Evolutionary conservation across 1,284 basidiomycete species (phyloP).

Genomic region (Sporisorium iseilematis-ciliati): DNA sequence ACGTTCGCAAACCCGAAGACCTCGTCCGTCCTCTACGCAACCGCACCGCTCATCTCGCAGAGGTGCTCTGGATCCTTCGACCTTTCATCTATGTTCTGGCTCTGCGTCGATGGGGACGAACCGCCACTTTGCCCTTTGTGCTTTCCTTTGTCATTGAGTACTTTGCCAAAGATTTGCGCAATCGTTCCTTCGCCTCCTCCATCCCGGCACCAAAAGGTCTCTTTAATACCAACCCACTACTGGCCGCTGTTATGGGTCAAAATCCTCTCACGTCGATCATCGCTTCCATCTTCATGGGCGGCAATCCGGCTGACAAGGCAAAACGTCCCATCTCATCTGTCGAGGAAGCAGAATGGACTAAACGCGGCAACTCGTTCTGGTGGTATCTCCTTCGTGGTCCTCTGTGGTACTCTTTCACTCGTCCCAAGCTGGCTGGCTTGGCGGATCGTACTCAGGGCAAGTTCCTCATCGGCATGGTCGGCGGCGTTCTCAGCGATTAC

Average conservation of each 20-base stretch:
- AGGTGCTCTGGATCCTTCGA: constrained; percentile 59
- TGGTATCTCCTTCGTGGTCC: constrained; percentile 90
- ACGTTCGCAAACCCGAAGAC: constrained; percentile 59
- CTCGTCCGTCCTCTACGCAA: constrained; percentile 59
- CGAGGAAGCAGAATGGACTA: constrained; percentile 78
- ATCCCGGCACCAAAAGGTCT: constrained; percentile 7
- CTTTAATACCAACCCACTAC: constrained; percentile 51
- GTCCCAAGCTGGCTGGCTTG: constrained; percentile 79
- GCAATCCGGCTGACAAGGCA: constrained; percentile 35
- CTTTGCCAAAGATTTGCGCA: constrained; percentile 54
- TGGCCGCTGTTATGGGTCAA: constrained; percentile 59
- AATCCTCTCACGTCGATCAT: constrained; percentile 62
- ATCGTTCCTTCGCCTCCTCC: constrained; percentile 40
- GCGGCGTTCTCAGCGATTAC: constrained; percentile 86
- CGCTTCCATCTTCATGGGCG: constrained; percentile 47
- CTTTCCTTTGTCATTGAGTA: constrained; percentile 60
- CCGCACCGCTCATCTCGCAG: constrained; percentile 45
- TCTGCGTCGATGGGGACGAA: constrained; percentile 57
- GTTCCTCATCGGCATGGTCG: constrained; percentile 81
- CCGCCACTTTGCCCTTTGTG: constrained; percentile 50
- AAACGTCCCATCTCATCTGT: constrained; percentile 65
- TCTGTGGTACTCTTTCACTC: constrained; percentile 86
- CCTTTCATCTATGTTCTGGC: constrained; percentile 64
- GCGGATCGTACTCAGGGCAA: constrained; percentile 75
- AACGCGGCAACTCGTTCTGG: constrained; percentile 81